Base-by-base conservation (phyloP, 129 eudicot species). In the Flaveria sonorensis region DNA sequence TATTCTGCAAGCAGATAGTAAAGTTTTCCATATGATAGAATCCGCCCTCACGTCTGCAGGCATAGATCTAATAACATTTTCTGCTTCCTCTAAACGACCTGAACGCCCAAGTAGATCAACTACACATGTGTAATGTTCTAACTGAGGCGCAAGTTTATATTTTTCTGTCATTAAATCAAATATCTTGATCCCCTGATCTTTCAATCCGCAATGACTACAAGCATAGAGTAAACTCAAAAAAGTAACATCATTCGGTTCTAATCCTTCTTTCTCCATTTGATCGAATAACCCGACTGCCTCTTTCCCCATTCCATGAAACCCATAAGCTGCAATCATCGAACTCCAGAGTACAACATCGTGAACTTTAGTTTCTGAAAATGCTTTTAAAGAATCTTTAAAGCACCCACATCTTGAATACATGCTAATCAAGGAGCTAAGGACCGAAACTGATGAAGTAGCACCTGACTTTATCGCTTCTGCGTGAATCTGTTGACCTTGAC, bases 401-500 rank as follows among this genome's bases (percentile, higher is more conserved):
- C 92, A 90, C 2, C 98, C 97, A 56, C 97, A 88, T 78, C 85
- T 84, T 1, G 98, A 93, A 72, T 93, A 93, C 98, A 93, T 93
- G 77, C 96, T 91, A 74, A 93, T 77, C 36, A 91, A 74, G 0
- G 98, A 77, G 77, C 92, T 89, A 36, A 84, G 70, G 57, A 91
- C 97, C 20, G 96, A 64, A 69, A 81, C 77, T n/a, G 71, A 83
- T 2, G 83, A 78, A 47, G 55, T 64, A 16, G 88, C 93, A 43
- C 97, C 90, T 0, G 87, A 76, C 72, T 90, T 93, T 71, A 89
- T 67, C 20, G 80, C 89, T 52, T 93, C 98, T 0, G 93, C 90
- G 14, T 93, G 98, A 82, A 93, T 81, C 83, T 93, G 98, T 76
- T 85, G 96, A 32, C 98, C 98, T 81, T 93, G 98, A 19, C 97